Conservation (phyloP, 2,329 filamentous ascomycete species). For the Immersiporthe knoxdaviesiana region DNA sequence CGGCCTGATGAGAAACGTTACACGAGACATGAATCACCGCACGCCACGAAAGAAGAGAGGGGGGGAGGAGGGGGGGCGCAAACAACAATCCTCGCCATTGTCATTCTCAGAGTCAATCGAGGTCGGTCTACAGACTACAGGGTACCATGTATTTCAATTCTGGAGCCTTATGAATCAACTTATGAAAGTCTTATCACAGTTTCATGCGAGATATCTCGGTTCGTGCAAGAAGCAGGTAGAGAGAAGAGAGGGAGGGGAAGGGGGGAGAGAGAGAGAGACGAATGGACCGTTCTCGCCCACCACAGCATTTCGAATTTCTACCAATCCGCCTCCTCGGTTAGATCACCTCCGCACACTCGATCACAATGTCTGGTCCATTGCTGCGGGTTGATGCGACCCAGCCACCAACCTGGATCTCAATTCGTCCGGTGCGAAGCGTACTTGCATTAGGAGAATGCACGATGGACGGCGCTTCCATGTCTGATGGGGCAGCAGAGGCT, state of each 20-base stretch:
- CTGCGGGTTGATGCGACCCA: slow-evolving; percentile 24
- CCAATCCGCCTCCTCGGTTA: background rate
- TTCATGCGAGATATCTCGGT: background rate
- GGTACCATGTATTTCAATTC: background rate
- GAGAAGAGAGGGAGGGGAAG: background rate
- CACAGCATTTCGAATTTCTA: background rate
- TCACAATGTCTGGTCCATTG: background rate
- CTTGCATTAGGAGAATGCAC: slow-evolving; percentile 26
- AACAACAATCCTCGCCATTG: background rate
- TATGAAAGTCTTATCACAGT: background rate
- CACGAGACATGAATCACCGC: slow-evolving; percentile 25
- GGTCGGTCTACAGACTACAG: background rate
- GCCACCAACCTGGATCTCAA: slow-evolving; percentile 17
- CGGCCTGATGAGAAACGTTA: slow-evolving; percentile 22
- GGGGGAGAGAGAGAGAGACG: background rate
- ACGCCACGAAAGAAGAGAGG: background rate
- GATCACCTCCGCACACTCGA: background rate
- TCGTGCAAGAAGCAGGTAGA: background rate
- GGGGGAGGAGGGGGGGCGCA: no score
- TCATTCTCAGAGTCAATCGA: background rate
- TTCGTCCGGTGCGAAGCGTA: slow-evolving; percentile 23
- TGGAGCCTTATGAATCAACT: background rate
- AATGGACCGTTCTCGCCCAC: background rate
- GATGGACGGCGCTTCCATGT: slow-evolving; percentile 13
- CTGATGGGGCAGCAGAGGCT: background rate